A percentile compares a stretch with the other conserved stretches of the same genome.
Conservation (phyloP, 2,329 filamentous ascomycete species). For the Pseudocercospora crystallina region DNA sequence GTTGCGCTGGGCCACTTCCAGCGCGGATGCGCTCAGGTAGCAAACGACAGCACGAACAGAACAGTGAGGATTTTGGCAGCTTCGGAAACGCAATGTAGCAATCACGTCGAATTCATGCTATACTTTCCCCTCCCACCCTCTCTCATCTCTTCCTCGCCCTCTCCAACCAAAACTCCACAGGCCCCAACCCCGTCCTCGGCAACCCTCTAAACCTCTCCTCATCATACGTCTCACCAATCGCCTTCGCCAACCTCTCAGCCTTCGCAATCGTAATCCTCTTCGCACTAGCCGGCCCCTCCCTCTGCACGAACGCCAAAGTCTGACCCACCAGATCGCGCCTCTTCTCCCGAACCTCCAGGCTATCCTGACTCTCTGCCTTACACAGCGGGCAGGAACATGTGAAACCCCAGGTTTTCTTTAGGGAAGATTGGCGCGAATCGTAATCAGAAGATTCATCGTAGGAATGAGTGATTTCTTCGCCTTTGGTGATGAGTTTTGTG, state of each 20-base stretch:
- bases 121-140: not conserved
- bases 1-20: no score
- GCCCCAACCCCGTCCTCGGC: constrained; percentile 13
- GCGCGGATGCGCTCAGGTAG: no score
- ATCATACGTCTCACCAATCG: constrained; percentile 20
- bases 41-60: no score
- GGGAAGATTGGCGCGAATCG: constrained; percentile 8
- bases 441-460: constrained; percentile 29
- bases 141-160: constrained; percentile 11
- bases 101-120: no score
- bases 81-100: no score
- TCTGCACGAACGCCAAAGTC: constrained; percentile 14
- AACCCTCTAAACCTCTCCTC: constrained; percentile 18
- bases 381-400: constrained; percentile 20
- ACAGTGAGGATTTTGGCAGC: no score
- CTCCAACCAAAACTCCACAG: constrained; percentile 14
- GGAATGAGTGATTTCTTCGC: constrained; percentile 45
- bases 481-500: constrained; percentile 40
- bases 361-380: constrained; percentile 20
- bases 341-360: constrained; percentile 13
- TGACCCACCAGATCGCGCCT: constrained; percentile 14
- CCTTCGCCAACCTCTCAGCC: constrained; percentile 14
- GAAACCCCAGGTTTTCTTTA: constrained; percentile 24
- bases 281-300: constrained; percentile 5
- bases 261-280: constrained; percentile 16